Conservation (phyloP, 2,329 filamentous ascomycete species). For the Alternaria sp. region DNA sequence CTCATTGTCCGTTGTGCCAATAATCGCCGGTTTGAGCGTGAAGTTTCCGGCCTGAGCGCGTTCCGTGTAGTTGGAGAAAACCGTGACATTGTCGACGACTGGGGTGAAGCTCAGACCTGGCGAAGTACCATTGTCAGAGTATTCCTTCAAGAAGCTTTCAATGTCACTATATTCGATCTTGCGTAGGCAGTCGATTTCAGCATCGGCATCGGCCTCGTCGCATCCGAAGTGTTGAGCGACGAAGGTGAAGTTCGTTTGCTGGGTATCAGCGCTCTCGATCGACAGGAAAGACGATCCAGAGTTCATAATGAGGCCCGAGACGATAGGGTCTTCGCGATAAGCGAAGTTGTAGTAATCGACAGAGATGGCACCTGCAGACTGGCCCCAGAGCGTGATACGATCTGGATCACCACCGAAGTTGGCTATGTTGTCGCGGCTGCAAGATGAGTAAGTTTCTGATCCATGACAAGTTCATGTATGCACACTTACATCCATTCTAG, state of each 20-base stretch:
- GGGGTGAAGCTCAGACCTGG: conserved; percentile 37
- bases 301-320: conserved; percentile 32
- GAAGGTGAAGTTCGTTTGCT: conserved; percentile 48
- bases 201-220: conserved; percentile 18
- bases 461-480: background rate
- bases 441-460: background rate
- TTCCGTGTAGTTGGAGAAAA: conserved; percentile 46
- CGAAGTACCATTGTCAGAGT: conserved; percentile 31
- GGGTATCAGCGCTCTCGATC: conserved; percentile 20
- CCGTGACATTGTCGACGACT: conserved; percentile 37
- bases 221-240: conserved; percentile 49
- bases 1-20: conserved; percentile 45
- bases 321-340: conserved; percentile 57
- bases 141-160: conserved; percentile 40
- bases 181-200: conserved; percentile 48
- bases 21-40: conserved; percentile 44
- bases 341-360: conserved; percentile 60
- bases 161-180: conserved; percentile 37
- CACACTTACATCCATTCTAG: conserved; percentile 43
- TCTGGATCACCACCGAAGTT: conserved; percentile 44
- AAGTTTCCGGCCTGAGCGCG: conserved; percentile 36
- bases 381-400: conserved; percentile 50
- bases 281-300: conserved; percentile 28
- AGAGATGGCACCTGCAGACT: conserved; percentile 47
- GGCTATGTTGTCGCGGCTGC: conserved; percentile 46